Evolutionary conservation across 169 alveolate species (phyloP).

Genomic region (Cryptosporidium parvum): DNA sequence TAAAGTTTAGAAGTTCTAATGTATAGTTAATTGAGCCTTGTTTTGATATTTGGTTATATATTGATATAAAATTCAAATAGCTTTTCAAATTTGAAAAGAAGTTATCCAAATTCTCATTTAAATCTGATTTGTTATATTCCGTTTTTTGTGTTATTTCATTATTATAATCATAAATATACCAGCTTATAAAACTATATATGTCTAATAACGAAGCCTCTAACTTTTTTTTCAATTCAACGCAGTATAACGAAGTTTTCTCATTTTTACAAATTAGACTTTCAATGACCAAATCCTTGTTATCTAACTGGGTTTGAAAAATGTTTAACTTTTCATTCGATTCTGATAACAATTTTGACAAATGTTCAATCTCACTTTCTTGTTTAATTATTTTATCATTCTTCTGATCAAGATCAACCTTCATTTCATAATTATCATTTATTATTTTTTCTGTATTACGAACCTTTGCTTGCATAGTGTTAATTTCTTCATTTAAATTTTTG

Average conservation of each 20-base stretch:
- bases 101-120: neutral
- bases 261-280: neutral
- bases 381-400: constrained; percentile 19
- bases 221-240: constrained; percentile 10
- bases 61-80: neutral
- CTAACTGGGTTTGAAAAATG: neutral
- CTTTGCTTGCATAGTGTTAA: neutral
- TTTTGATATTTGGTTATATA: neutral
- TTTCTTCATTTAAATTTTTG: constrained; percentile 16
- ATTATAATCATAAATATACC: neutral
- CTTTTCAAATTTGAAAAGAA: neutral
- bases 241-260: neutral
- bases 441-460: neutral
- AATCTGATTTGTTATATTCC: neutral
- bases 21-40: neutral
- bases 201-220: neutral
- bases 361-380: constrained; percentile 2
- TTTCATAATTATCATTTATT: neutral
- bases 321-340: neutral
- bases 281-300: neutral
- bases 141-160: neutral
- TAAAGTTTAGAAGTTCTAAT: neutral
- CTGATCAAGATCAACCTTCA: neutral
- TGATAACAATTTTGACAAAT: neutral
- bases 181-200: neutral